Evolutionary conservation across 2,329 filamentous ascomycete genomes (phyloP), one percentile per base, ranked within the genome.

Genomic region (Amylocarpus encephaloides): DNA sequence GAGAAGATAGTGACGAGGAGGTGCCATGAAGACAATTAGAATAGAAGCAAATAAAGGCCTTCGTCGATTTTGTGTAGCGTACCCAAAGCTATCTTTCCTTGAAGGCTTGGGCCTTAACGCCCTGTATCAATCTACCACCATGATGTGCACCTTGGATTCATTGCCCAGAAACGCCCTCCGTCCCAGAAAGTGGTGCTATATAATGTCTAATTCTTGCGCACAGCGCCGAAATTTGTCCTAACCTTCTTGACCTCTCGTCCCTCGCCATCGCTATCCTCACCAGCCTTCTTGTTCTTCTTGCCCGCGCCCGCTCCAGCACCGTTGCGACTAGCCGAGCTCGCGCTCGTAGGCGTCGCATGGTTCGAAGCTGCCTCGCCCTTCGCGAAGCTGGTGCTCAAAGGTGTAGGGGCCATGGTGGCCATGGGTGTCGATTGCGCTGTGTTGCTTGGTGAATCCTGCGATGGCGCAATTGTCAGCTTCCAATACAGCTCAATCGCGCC

Each of bases 261-360:
- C 49, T 83, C 79, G 18, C 73, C 77, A 66, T 83, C 80, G 66
- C 79, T 83, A 51, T 83, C 80, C 22, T 78, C 70, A 3, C 54
- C 68, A 42, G 63, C 71, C 62, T 76, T 78, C 64, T 76, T 76
- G 57, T 76, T 74, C 65, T 79, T 82, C 58, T 65, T 73, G 38
- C 66, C 63, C 11, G 54, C 53, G 30, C 48, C 52, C 35, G 63
- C 70, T 57, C 70, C 75, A 45, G 63, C 70, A 57, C 70, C 75
- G 44, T 66, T 52, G 6, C 52, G 52, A 9, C 40, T 45, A 41
- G 48, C 51, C 39, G 56, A 71, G 7, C 72, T 73, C 12, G 73
- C 70, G 33, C 77, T 78, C 6, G 75, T 78, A 1, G 79, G 78
- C 19, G 80, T 83, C 10, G 75, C 69, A 54, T 79, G 73, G 56